phyloP scores from a whole-genome alignment of 371 early-diverging fungal species.

The Lichtheimia ornata region DNA sequence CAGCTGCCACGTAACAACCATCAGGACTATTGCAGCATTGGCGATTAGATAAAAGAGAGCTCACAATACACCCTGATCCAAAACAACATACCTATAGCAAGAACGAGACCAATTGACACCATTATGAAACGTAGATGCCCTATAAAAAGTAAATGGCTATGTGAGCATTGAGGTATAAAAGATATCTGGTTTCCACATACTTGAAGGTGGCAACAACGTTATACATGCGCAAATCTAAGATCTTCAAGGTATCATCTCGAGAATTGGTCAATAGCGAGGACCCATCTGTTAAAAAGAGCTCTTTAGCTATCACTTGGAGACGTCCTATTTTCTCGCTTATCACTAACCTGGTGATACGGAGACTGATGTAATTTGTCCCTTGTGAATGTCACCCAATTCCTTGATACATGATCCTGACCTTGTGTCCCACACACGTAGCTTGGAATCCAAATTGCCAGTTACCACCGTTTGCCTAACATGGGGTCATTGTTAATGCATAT shows the following conservation, averaged over 20 bases:
- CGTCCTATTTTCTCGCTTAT: not conserved
- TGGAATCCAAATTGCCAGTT: conserved; percentile 93
- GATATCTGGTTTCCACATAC: conserved; percentile 26
- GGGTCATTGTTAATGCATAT: not conserved
- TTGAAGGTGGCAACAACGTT: conserved; percentile 68
- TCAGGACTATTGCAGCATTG: conserved; percentile 67
- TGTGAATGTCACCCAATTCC: conserved; percentile 83
- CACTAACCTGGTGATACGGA: conserved; percentile 68
- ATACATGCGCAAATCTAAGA: conserved; percentile 82
- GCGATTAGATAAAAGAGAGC: not conserved
- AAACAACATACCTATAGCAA: conserved; percentile 8
- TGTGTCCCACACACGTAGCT: conserved; percentile 90
- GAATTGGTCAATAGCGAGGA: conserved; percentile 86
- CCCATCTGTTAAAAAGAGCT: conserved; percentile 49
- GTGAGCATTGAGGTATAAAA: conserved; percentile 8
- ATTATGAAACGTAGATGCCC: conserved; percentile 76
- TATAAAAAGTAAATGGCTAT: conserved; percentile 26
- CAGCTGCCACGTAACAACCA: conserved; percentile 81
- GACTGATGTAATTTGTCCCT: conserved; percentile 87
- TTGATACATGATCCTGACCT: conserved; percentile 78
- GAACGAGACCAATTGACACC: conserved; percentile 75
- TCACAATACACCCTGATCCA: not conserved
- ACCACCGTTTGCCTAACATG: conserved; percentile 35
- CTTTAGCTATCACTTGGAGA: not conserved
- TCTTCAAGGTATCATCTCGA: conserved; percentile 87